These are phyloP conservation scores for Alloteropsis semialata DNA, from an alignment of 176 grass and related monocot species.

Conservation along the genomic window DNA sequence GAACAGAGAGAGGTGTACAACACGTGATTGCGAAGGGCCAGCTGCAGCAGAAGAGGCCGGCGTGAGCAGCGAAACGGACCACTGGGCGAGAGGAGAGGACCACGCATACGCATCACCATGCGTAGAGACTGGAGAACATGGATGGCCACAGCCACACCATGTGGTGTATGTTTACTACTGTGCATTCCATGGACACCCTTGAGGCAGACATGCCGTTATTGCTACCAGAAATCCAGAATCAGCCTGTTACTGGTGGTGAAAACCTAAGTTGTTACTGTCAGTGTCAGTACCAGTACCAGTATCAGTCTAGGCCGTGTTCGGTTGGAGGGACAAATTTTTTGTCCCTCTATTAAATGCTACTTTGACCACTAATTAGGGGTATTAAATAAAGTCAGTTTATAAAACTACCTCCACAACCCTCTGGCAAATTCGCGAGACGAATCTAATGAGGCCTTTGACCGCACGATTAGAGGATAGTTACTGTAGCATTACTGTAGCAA, in stretches of 20 bases:
- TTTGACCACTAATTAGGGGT: too few species aligned
- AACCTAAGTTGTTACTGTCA: neutral
- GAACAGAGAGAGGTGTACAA: neutral
- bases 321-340: too few species aligned
- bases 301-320: too few species aligned
- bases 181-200: neutral
- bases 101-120: neutral
- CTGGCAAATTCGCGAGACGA: too few species aligned
- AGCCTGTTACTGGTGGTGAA: neutral
- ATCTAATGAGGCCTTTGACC: too few species aligned
- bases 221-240: neutral
- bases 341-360: too few species aligned
- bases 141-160: neutral
- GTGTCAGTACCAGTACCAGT: too few species aligned
- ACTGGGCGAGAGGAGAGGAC: neutral
- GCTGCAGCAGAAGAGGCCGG: neutral
- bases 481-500: too few species aligned
- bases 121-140: neutral
- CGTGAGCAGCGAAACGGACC: slow-evolving; percentile 24
- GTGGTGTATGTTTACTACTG: neutral
- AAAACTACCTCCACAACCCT: too few species aligned
- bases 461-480: too few species aligned
- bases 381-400: too few species aligned
- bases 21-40: slow-evolving; percentile 10
- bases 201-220: neutral